Evolutionary conservation across 192 early-diverging fungal genomes (phyloP).

Genomic region (Entrophospora sp.): DNA sequence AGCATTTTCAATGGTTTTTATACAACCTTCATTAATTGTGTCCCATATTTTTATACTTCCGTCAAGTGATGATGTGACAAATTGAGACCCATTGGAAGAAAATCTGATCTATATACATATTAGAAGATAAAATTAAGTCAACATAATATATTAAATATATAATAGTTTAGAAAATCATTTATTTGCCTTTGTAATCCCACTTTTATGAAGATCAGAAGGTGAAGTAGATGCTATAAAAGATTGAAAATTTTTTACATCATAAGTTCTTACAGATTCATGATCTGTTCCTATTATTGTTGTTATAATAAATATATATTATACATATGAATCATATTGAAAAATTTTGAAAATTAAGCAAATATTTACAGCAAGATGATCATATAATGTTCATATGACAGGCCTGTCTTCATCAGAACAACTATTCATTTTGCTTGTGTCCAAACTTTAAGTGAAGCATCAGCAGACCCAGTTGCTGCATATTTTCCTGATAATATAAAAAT

Average conservation of each 20-base stretch:
- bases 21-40: too few relatives aligned
- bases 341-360: too few relatives aligned
- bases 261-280: slow-evolving; percentile 69
- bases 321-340: neutral
- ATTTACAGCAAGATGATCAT: slow-evolving; percentile 41
- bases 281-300: slow-evolving; percentile 47
- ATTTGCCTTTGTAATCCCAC: slow-evolving; percentile 35
- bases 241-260: slow-evolving; percentile 75
- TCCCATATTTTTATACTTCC: too few relatives aligned
- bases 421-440: slow-evolving; percentile 77
- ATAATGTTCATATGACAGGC: too few relatives aligned
- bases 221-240: slow-evolving; percentile 59
- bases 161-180: too few relatives aligned
- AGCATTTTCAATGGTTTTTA: too few relatives aligned
- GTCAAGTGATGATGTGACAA: too few relatives aligned
- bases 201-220: slow-evolving; percentile 35
- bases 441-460: slow-evolving; percentile 81
- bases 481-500: slow-evolving; percentile 37
- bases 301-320: neutral
- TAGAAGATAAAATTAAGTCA: too few relatives aligned
- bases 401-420: slow-evolving; percentile 50
- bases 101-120: too few relatives aligned
- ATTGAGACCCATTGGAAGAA: too few relatives aligned
- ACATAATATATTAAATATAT: too few relatives aligned
- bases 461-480: slow-evolving; percentile 81